These are phyloP conservation scores for Phyllosticta citrichinensis DNA, from an alignment of 2,329 filamentous ascomycete genomes.

Conservation along the genomic window DNA sequence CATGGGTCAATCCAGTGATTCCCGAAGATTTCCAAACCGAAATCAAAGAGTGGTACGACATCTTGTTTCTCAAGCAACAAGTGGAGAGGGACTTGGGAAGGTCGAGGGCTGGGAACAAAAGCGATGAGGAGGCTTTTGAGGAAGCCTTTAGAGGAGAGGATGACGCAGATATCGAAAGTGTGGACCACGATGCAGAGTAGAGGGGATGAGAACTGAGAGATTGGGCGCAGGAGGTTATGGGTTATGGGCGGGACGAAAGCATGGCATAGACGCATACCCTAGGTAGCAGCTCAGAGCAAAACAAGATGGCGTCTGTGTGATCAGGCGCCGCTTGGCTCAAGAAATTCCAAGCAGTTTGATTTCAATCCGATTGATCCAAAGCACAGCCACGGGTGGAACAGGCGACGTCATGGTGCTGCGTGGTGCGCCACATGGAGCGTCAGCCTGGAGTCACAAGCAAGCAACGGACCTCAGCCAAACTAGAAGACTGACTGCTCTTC, in stretches of 20 bases:
- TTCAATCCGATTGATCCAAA: too few species aligned
- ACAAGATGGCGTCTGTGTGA: not conserved
- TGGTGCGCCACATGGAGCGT: not conserved
- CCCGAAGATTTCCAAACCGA: not conserved
- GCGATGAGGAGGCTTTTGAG: not conserved
- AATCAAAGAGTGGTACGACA: slow-evolving; percentile 9
- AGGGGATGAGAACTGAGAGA: not conserved
- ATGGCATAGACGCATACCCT: not conserved
- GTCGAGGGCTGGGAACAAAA: not conserved
- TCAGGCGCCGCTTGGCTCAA: too few species aligned
- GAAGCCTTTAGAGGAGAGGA: not conserved
- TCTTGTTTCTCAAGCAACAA: not conserved
- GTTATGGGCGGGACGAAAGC: not conserved
- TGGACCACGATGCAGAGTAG: not conserved
- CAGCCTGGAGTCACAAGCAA: not conserved
- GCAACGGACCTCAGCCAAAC: not conserved
- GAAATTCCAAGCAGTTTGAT: too few species aligned
- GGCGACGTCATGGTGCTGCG: not conserved
- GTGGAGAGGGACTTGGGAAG: not conserved
- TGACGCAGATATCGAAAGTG: not conserved
- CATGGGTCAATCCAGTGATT: too few species aligned
- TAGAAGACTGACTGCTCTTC: too few species aligned
- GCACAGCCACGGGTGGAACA: too few species aligned
- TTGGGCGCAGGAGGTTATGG: not conserved
- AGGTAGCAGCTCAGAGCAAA: not conserved